Percentiles rank a stretch among this genome's conserved stretches.
These are phyloP conservation scores for Xylaria telfairii DNA, from an alignment of 495 filamentous ascomycete genomes.

Conservation along the genomic window DNA sequence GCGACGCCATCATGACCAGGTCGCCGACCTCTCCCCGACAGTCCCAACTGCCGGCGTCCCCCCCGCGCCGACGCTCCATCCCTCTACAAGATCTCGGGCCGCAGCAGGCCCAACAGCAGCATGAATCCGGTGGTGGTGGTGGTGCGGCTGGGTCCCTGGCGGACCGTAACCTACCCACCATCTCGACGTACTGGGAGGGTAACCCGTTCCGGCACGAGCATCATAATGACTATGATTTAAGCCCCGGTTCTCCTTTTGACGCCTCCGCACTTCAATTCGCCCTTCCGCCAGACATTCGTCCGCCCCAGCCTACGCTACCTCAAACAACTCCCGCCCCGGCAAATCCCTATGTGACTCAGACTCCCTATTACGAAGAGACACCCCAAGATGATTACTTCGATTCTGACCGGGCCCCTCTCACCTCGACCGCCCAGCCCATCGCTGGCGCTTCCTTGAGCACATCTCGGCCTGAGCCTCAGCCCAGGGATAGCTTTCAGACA, in stretches of 20 bases:
- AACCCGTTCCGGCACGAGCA: conserved; percentile 39
- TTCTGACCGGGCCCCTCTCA: conserved; percentile 73
- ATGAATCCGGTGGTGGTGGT: conserved; percentile 31
- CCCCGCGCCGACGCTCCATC: conserved; percentile 71
- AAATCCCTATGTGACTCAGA: conserved; percentile 47
- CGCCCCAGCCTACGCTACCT: conserved; percentile 21
- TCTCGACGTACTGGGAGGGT: conserved; percentile 57
- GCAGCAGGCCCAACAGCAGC: conserved; percentile 56
- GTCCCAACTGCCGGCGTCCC: conserved; percentile 32
- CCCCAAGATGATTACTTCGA: conserved; percentile 67
- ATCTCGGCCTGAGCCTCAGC: conserved; percentile 60
- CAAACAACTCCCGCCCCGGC: conserved; percentile 36
- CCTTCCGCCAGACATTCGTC: conserved; percentile 53
- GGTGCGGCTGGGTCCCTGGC: conserved; percentile 34
- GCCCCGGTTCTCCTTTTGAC: conserved; percentile 51
- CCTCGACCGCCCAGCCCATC: conserved; percentile 68
- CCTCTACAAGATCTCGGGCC: conserved; percentile 81
- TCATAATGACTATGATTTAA: conserved; percentile 38
- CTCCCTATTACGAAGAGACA: conserved; percentile 58
- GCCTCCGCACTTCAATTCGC: conserved; percentile 54
- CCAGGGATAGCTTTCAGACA: conserved; percentile 69
- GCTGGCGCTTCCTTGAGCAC: conserved; percentile 58
- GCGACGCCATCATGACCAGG: conserved; percentile 35
- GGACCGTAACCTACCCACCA: conserved; percentile 46
- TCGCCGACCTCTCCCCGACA: conserved; percentile 41